phyloP scores from a whole-genome alignment of 768 basidiomycete genomes.

The Termitomyces sp. region DNA sequence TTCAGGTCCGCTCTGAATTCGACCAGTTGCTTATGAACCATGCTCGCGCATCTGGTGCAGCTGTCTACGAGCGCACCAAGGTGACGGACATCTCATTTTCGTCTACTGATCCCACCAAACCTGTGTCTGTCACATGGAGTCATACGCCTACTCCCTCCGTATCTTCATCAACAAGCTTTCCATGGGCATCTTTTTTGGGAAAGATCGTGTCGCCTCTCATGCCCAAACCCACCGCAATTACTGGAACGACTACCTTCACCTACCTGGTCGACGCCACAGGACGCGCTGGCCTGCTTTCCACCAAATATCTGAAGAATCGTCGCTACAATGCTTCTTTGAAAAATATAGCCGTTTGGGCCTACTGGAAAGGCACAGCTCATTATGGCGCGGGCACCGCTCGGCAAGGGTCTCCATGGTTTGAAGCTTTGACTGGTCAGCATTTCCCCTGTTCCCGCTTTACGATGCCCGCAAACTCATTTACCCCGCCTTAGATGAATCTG shows the following conservation, averaged over 20 bases:
- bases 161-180: conserved; percentile 35
- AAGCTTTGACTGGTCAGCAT: conserved; percentile 59
- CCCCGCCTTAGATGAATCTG: conserved; percentile 47
- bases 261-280: conserved; percentile 73
- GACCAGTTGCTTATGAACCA: conserved; percentile 54
- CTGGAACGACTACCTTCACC: conserved; percentile 54
- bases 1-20: conserved; percentile 53
- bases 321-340: conserved; percentile 62
- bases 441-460: background rate
- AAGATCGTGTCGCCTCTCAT: conserved; percentile 8
- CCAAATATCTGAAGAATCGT: conserved; percentile 63
- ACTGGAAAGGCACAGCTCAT: conserved; percentile 51
- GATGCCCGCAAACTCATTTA: background rate
- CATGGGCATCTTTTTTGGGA: conserved; percentile 21
- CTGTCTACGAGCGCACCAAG: conserved; percentile 49
- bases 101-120: conserved; percentile 29
- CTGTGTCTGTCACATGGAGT: conserved; percentile 50
- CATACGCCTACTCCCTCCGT: conserved; percentile 36
- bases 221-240: conserved; percentile 16
- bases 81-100: conserved; percentile 44
- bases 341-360: conserved; percentile 77
- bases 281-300: conserved; percentile 65
- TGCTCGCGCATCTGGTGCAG: conserved; percentile 43
- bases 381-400: conserved; percentile 47
- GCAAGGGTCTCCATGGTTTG: conserved; percentile 62